Evolutionary conservation across 2,329 filamentous ascomycete species (phyloP), one percentile per base, ranked within the genome.

Genomic region (Hansfordia pulvinata): DNA sequence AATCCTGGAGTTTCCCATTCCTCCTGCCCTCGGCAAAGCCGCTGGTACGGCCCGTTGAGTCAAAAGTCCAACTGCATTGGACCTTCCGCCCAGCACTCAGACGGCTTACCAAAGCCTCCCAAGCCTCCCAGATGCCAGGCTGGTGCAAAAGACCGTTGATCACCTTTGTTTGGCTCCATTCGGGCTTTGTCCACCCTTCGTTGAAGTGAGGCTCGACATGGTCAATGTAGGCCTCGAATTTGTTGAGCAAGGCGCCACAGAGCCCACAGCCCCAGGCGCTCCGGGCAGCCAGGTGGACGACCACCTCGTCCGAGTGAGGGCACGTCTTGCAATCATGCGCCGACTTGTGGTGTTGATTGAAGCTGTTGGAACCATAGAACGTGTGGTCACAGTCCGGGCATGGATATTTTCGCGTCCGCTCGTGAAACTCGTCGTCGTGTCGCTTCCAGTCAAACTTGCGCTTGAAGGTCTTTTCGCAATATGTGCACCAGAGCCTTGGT

Each of bases 251-350:
- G 10, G 64, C 65, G 4, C 67, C 72, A 39, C 74, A 79, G 49
- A 78, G 77, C 15, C 74, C 74, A 36, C 74, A 79, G 2, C 71
- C 74, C 66, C 72, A 79, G 20, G 74, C 70, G 47, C 69, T 72
- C 36, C 71, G 64, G 53, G 76, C 73, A 33, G 63, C 63, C 33
- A 71, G 62, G 28, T 71, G 72, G 40, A 64, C 64, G 42, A 74
- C 69, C 12, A 75, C 69, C 37, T 67, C 67, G 37, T 75, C 67
- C 25, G 71, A 69, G 38, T 76, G 72, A 5, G 72, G 71, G 35
- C 72, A 76, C 4, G 69, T 70, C 41, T 69, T 69, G 50, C 69
- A 74, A 33, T 67, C 63, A 41, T 76, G 72, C 31, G 69, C 67
- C 30, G 71, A 68, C 40, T 71, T 74, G 52, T 76, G 71, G 36